Conservation (phyloP, 352 stramenopile species). For the Globisporangium spiculum region DNA sequence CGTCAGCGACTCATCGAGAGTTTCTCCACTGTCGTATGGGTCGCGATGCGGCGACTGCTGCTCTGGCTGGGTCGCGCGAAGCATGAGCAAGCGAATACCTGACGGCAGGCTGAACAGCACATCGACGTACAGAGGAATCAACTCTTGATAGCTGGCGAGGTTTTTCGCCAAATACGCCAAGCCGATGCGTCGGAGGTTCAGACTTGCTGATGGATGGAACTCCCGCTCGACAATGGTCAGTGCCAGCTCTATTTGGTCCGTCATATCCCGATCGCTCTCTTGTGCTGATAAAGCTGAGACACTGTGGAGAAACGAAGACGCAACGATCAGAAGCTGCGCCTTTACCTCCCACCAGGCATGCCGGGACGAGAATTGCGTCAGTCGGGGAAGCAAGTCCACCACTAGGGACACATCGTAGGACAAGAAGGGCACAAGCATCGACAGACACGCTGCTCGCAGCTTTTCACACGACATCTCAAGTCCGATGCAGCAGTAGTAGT, state of each 20-base stretch:
- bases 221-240: conserved; percentile 74
- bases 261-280: conserved; percentile 34
- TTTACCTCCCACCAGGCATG: conserved; percentile 86
- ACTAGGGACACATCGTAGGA: conserved; percentile 45
- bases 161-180: conserved; percentile 56
- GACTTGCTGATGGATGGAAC: conserved; percentile 48
- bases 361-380: conserved; percentile 60
- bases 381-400: conserved; percentile 53
- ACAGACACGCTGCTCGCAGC: conserved; percentile 69
- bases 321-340: conserved; percentile 67
- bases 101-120: conserved; percentile 64
- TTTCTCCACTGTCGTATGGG: neutral
- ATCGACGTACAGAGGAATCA: conserved; percentile 75
- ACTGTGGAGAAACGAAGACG: conserved; percentile 50
- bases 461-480: conserved; percentile 71
- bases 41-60: neutral
- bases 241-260: conserved; percentile 66
- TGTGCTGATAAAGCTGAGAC: conserved; percentile 16
- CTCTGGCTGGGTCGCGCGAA: conserved; percentile 16
- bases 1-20: neutral
- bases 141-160: conserved; percentile 63
- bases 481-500: conserved; percentile 88
- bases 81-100: conserved; percentile 35
- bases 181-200: conserved; percentile 64
- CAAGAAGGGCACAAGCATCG: conserved; percentile 66